A percentile compares a stretch with the other conserved stretches of the same genome.
phyloP scores from a whole-genome alignment of 768 basidiomycete genomes.

The Lentinula lateritia region DNA sequence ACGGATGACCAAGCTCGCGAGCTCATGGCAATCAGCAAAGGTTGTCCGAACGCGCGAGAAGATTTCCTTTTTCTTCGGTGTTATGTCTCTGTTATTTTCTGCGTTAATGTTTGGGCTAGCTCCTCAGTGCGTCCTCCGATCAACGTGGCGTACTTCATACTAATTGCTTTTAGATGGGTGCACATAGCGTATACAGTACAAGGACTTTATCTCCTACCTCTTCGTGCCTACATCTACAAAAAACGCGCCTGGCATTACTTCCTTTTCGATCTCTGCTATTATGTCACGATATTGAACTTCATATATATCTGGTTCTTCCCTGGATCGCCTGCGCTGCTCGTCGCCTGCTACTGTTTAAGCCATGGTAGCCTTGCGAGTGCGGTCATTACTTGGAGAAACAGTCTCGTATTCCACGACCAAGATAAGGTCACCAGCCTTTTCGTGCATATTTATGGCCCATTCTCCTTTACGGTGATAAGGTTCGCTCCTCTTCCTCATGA shows the following conservation, averaged over 20 bases:
- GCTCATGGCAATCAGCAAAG: conserved; percentile 91
- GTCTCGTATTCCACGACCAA: conserved; percentile 93
- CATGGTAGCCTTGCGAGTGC: conserved; percentile 90
- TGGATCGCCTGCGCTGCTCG: conserved; percentile 68
- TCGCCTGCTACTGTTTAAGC: conserved; percentile 89
- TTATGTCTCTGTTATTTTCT: conserved; percentile 82
- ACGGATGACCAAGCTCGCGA: conserved; percentile 71
- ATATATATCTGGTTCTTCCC: conserved; percentile 91
- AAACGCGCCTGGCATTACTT: conserved; percentile 93
- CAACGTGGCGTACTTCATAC: conserved; percentile 9
- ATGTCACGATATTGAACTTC: conserved; percentile 86
- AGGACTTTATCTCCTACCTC: conserved; percentile 71
- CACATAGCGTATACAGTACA: conserved; percentile 84
- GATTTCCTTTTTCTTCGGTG: conserved; percentile 89
- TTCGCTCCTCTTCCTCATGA: conserved; percentile 24
- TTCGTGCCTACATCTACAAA: conserved; percentile 85
- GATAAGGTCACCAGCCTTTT: conserved; percentile 97
- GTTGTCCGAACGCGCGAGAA: conserved; percentile 80
- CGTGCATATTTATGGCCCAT: conserved; percentile 90
- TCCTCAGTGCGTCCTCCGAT: conserved; percentile 60
- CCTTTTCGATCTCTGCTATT: conserved; percentile 90
- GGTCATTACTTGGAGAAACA: conserved; percentile 98
- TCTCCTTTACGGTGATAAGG: conserved; percentile 90
- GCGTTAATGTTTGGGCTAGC: conserved; percentile 84
- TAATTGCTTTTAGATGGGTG: conserved; percentile 58